phyloP scores from a whole-genome alignment of 768 basidiomycete species.

The Clathrus columnatus region DNA sequence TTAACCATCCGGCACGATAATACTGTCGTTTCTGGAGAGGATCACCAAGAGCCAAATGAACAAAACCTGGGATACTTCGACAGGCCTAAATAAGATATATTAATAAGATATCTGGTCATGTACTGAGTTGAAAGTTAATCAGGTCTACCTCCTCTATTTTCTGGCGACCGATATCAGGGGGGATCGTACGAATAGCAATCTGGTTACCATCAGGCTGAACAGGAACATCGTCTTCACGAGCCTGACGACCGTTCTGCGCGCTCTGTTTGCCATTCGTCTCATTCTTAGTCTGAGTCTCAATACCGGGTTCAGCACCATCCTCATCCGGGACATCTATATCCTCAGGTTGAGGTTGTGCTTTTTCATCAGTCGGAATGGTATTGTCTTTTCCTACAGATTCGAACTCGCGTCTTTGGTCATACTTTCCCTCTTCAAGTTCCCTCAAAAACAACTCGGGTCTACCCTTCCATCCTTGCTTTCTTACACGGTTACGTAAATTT shows the following conservation, averaged over 20 bases:
- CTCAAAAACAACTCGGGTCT: slow-evolving; percentile 62
- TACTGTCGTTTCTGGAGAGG: slow-evolving; percentile 89
- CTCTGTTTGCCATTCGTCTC: slow-evolving; percentile 51
- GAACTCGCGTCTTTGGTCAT: slow-evolving; percentile 61
- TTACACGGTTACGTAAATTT: slow-evolving; percentile 65
- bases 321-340: slow-evolving; percentile 52
- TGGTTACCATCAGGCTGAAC: slow-evolving; percentile 75
- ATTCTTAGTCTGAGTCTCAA: slow-evolving; percentile 28
- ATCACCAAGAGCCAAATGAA: slow-evolving; percentile 86
- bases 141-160: slow-evolving; percentile 86
- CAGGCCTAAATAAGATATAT: slow-evolving; percentile 47
- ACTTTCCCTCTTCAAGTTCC: slow-evolving; percentile 79
- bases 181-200: slow-evolving; percentile 91
- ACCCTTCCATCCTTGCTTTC: slow-evolving; percentile 79
- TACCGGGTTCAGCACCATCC: slow-evolving; percentile 53
- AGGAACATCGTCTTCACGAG: slow-evolving; percentile 56
- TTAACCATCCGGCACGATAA: slow-evolving; percentile 91
- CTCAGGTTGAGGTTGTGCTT: slow-evolving; percentile 6
- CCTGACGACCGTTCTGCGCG: slow-evolving; percentile 33
- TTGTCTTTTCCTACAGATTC: slow-evolving; percentile 31
- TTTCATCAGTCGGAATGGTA: slow-evolving; percentile 11
- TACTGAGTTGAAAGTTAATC: slow-evolving; percentile 12
- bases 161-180: slow-evolving; percentile 82
- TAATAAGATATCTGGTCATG: slow-evolving; percentile 9
- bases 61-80: slow-evolving; percentile 66